Percentiles rank a stretch among this genome's conserved stretches.
phyloP scores from a whole-genome alignment of 1,139 yeast genomes.

The Blastobotrys apis region DNA sequence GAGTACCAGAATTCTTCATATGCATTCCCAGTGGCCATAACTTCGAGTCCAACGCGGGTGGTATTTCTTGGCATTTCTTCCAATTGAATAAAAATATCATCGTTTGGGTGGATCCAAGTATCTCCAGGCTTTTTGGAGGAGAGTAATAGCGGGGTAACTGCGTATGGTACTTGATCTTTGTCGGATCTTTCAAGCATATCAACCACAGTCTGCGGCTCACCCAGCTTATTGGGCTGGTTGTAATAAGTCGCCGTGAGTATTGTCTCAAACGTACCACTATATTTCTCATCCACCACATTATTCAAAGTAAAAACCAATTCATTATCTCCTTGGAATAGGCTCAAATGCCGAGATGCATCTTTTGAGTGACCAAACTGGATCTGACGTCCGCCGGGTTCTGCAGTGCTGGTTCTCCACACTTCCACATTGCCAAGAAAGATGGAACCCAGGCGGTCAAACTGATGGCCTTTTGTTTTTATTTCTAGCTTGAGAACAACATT shows the following conservation, averaged over 20 bases:
- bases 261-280: slow-evolving; percentile 60
- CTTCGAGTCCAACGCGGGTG: slow-evolving; percentile 52
- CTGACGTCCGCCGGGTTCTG: slow-evolving; percentile 61
- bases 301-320: slow-evolving; percentile 56
- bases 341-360: slow-evolving; percentile 58
- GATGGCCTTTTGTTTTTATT: slow-evolving; percentile 62
- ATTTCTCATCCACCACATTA: slow-evolving; percentile 52
- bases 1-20: slow-evolving; percentile 84
- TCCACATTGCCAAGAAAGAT: slow-evolving; percentile 61
- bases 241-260: slow-evolving; percentile 52
- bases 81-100: slow-evolving; percentile 32
- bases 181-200: slow-evolving; percentile 1
- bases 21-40: slow-evolving; percentile 71
- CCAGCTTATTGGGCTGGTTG: slow-evolving; percentile 22
- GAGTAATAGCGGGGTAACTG: slow-evolving; percentile 2
- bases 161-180: neutral
- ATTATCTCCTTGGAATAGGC: slow-evolving; percentile 45
- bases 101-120: slow-evolving; percentile 25
- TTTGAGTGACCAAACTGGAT: slow-evolving; percentile 47
- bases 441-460: slow-evolving; percentile 74
- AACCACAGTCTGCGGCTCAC: neutral
- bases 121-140: neutral
- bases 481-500: slow-evolving; percentile 57
- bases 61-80: slow-evolving; percentile 48
- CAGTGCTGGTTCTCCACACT: slow-evolving; percentile 81